Base-by-base conservation (phyloP, 768 basidiomycete genomes). In the Sistotremastrum niveocremeum region DNA sequence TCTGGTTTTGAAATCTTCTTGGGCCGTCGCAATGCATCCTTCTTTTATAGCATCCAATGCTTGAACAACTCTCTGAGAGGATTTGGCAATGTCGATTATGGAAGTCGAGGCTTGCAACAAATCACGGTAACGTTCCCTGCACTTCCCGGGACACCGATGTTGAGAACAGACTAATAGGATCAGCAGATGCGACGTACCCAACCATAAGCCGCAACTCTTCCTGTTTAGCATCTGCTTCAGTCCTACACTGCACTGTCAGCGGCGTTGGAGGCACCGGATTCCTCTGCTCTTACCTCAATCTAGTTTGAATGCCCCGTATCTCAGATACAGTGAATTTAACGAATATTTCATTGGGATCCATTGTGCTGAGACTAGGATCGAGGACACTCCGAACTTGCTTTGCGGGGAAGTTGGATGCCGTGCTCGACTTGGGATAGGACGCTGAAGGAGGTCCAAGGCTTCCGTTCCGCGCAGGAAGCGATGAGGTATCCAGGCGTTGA, bases 151-250 rank as follows among this genome's bases (percentile, higher is more conserved):
- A 59, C 54, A 66, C 63, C 62, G 51, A 63, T 46, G 42, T 44
- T 35, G 40, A 29, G 7, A 34, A 40, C 39, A 35, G 41, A 8
- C 7, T 6, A 30, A 34, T 30, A 35, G 8, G 30, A 11, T 48
- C 11, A 47, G 41, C 34, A 48, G 39, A 30, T 7, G 10, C 6
- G 52, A 80, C 87, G 74, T 67, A 90, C 87, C 87, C 87, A 64
- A 90, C 87, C 87, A 89, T 90, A 39, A 84, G 68, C 55, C 87
- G 73, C 39, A 90, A 71, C 56, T 90, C 87, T 59, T 89, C 84
- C 55, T 87, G 83, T 61, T 90, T 89, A 39, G 77, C 80, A 57
- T 88, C 84, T 0, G 86, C 87, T 65, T 89, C 87, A 10, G 72
- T 65, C 60, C 86, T 88, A 37, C 5, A 45, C n/a, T 37, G 12